Conservation (phyloP, 2,329 filamentous ascomycete species). For the Bisporella sp. region DNA sequence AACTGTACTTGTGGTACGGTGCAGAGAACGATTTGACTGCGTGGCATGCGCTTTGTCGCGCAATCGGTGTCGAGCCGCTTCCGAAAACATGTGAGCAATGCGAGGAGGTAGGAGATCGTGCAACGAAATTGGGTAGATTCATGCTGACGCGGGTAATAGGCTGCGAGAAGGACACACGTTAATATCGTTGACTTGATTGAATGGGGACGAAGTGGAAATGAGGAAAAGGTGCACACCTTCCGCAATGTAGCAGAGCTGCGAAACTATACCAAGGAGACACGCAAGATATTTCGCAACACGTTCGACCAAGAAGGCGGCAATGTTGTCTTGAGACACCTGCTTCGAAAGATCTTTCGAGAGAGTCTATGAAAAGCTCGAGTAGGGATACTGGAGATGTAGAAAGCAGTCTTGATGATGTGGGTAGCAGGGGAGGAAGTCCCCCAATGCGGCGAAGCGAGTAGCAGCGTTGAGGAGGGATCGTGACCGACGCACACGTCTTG, state of each 20-base stretch:
- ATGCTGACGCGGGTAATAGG: constrained; percentile 13
- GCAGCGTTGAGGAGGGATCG: constrained; percentile 1
- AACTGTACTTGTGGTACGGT: constrained; percentile 17
- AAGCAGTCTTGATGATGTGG: constrained; percentile 3
- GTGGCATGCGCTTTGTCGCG: constrained; percentile 17
- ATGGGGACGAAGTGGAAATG: constrained; percentile 16
- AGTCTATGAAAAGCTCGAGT: constrained; percentile 9
- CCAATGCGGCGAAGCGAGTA: not conserved
- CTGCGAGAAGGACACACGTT: constrained; percentile 16
- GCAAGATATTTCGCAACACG: constrained; percentile 18
- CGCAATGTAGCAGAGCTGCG: constrained; percentile 12
- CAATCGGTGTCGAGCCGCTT: constrained; percentile 17
- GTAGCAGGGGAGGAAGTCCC: not conserved
- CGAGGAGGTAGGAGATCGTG: constrained; percentile 14
- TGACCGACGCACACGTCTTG: too few species aligned
- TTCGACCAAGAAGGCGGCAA: constrained; percentile 14
- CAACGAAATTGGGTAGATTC: constrained; percentile 10
- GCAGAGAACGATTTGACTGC: constrained; percentile 18
- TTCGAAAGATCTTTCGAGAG: constrained; percentile 17
- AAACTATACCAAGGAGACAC: constrained; percentile 13
- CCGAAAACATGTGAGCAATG: constrained; percentile 14
- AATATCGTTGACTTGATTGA: constrained; percentile 20
- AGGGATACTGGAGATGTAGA: constrained; percentile 1
- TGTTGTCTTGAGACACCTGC: constrained; percentile 18
- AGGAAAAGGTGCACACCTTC: constrained; percentile 18